Percentiles rank a stretch among this genome's conserved stretches.
phyloP scores from a whole-genome alignment of 2,329 filamentous ascomycete genomes.

The Chaetomiaceae sp. region DNA sequence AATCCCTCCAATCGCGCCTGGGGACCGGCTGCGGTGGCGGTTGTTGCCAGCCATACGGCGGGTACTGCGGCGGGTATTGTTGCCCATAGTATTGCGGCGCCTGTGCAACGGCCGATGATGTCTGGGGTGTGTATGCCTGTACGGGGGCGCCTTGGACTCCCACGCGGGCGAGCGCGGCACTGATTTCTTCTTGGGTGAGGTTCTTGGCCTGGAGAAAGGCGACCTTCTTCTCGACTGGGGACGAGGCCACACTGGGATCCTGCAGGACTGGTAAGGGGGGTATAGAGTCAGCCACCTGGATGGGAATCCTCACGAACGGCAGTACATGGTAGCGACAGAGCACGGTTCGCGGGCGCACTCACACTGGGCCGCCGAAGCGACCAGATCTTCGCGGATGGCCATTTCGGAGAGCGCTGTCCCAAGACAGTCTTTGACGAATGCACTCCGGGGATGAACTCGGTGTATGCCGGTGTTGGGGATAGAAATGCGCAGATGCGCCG shows the following conservation, averaged over 20 bases:
- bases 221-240: constrained; percentile 87
- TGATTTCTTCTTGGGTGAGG: constrained; percentile 91
- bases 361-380: constrained; percentile 60
- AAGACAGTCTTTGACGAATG: no score
- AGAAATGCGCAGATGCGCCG: background rate
- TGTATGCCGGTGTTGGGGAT: no score
- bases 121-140: constrained; percentile 35
- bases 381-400: constrained; percentile 90
- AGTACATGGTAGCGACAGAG: no score
- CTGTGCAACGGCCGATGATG: constrained; percentile 33
- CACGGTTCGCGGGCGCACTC: constrained; percentile 15
- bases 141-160: constrained; percentile 40
- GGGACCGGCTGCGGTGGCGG: constrained; percentile 55
- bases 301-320: no score
- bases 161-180: constrained; percentile 72
- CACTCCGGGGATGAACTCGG: no score
- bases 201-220: constrained; percentile 96
- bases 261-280: constrained; percentile 65
- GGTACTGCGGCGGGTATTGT: constrained; percentile 45
- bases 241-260: constrained; percentile 84
- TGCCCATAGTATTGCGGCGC: constrained; percentile 44
- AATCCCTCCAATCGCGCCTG: constrained; percentile 91
- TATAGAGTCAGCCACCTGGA: constrained; percentile 8
- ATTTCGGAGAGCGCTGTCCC: constrained; percentile 38
- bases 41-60: constrained; percentile 54